Evolutionary conservation across 352 stramenopile species (phyloP), one percentile per base, ranked within the genome.

Genomic region (Halophytophthora batemanensis): DNA sequence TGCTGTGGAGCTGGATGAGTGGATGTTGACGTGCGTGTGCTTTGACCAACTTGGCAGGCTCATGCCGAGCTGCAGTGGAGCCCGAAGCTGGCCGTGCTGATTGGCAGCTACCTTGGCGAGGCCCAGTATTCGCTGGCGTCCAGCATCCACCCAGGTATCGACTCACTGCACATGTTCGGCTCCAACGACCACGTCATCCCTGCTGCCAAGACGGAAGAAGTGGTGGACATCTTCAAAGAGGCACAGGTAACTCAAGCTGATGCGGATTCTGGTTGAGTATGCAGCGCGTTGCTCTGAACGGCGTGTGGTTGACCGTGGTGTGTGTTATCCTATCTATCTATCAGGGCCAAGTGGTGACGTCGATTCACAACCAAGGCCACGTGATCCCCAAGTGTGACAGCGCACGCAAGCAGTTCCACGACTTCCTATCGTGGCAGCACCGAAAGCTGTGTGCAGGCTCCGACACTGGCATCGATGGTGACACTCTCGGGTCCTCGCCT

Each of bases 161-260:
- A 64, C 23, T 89, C 80, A 42, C 77, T 93, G 29, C 82, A 93
- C 51, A 59, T 88, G 48, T 91, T 85, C 45, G 82, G 82, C 47
- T 67, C 72, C 15, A 93, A 91, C 56, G 82, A 93, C 71, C 68
- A 86, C 56, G 82, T 93, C 19, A 84, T 93, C 38, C 76, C 80
- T 6, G 68, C 82, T 14, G 52, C 61, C 41, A 89, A 89, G 61
- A 90, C 76, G 18, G 67, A 86, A 52, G 55, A 77, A 54, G 69
- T 93, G 34, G 79, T 80, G 40, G 69, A 86, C 43, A 50, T 82
- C 55, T 91, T 93, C 56, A 63, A 73, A 34, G 44, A 71, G 5
- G 56, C 66, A 15, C 53, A 86, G 74, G 79, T 87, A n/a, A n/a
- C 2, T 10, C 1, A 45, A 29, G 31, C 33, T 22, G 11, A 38